phyloP scores from a whole-genome alignment of 225 moss, liverwort and hornwort species.

The Marchantia paleacea region DNA sequence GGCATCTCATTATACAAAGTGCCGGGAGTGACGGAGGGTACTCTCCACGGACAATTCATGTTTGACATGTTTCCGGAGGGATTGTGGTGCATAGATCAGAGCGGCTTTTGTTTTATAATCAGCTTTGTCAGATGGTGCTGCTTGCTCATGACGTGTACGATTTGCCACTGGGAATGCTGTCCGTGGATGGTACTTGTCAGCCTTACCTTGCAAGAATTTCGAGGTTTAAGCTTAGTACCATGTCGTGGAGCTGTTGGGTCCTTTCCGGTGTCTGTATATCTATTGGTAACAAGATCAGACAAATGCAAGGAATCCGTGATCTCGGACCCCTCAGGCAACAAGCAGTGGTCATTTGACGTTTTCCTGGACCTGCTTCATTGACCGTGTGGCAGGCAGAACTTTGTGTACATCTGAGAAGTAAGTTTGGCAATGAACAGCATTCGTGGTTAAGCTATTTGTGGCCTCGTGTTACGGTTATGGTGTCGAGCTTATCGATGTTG shows the following conservation, averaged over 20 bases:
- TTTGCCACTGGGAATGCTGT: constrained; percentile 31
- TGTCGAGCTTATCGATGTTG: constrained; percentile 48
- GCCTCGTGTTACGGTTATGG: constrained; percentile 36
- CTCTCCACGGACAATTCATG: constrained; percentile 27
- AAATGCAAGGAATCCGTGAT: constrained; percentile 36
- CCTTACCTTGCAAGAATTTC: constrained; percentile 29
- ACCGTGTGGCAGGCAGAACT: constrained; percentile 45
- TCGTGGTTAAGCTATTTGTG: constrained; percentile 45
- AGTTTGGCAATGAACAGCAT: constrained; percentile 51
- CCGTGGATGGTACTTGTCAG: constrained; percentile 38
- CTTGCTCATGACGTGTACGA: constrained; percentile 36
- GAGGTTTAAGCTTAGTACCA: constrained; percentile 37
- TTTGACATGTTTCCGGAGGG: constrained; percentile 32
- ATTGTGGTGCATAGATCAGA: constrained; percentile 48
- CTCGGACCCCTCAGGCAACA: constrained; percentile 37
- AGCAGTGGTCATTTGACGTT: constrained; percentile 39
- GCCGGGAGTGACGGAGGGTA: constrained; percentile 30
- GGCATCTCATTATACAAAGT: constrained; percentile 27
- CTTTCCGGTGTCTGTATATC: constrained; percentile 32
- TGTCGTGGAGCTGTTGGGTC: constrained; percentile 47
- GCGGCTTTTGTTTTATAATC: constrained; percentile 52
- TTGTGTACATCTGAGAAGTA: constrained; percentile 52
- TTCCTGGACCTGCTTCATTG: constrained; percentile 38
- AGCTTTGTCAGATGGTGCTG: constrained; percentile 48
- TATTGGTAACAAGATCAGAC: constrained; percentile 34